These are phyloP conservation scores for Thermothielavioides terrestris DNA, from an alignment of 495 filamentous ascomycete species.

Conservation along the genomic window DNA sequence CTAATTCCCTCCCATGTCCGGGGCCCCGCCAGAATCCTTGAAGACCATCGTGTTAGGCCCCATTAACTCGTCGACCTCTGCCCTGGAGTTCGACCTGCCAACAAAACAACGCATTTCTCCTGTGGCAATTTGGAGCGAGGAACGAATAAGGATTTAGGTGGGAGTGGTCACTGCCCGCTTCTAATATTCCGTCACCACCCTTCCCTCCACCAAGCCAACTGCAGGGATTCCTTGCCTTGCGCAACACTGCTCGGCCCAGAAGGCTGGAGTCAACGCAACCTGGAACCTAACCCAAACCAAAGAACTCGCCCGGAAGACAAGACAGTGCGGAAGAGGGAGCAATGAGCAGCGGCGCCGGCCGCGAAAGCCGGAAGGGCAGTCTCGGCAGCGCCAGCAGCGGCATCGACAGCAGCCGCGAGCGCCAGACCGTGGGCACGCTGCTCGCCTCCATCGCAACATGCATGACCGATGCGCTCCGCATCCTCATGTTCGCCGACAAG, in stretches of 20 bases:
- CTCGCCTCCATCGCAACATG: slow-evolving; percentile 40
- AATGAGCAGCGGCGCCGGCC: slow-evolving; percentile 13
- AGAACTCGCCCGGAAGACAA: too few species aligned
- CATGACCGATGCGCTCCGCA: slow-evolving; percentile 36
- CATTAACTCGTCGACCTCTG: background rate
- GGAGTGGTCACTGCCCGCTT: too few species aligned
- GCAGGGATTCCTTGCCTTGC: background rate
- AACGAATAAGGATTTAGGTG: too few species aligned
- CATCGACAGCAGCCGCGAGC: slow-evolving; percentile 5
- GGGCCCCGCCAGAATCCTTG: slow-evolving; percentile 7
- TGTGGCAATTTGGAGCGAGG: background rate
- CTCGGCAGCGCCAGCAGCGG: background rate
- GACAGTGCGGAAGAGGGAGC: background rate
- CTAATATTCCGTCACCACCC: too few species aligned
- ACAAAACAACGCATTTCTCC: background rate
- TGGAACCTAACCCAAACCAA: background rate
- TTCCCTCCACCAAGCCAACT: too few species aligned
- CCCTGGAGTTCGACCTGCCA: too few species aligned
- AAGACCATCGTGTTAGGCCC: background rate
- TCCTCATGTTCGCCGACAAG: slow-evolving; percentile 44
- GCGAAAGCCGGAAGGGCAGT: slow-evolving; percentile 7
- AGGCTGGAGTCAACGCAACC: too few species aligned
- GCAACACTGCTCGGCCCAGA: too few species aligned
- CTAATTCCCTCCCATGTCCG: slow-evolving; percentile 9
- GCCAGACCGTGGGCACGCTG: slow-evolving; percentile 39